Evolutionary conservation across 163 green algal genomes (phyloP).

Genomic region (Coccomyxa subellipsoidea): DNA sequence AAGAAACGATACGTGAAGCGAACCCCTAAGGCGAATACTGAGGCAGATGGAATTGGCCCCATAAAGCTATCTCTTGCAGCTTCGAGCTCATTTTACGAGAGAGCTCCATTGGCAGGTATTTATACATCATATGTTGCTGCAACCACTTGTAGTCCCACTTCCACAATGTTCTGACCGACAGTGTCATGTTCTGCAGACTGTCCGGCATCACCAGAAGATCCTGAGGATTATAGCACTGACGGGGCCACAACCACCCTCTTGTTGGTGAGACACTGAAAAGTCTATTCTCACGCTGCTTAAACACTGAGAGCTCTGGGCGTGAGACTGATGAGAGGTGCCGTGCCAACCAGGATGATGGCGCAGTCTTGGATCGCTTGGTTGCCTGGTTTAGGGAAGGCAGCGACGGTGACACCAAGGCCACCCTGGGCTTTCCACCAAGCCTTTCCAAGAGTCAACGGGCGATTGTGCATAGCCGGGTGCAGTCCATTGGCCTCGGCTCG

Average conservation of each 20-base stretch:
- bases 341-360: slow-evolving; percentile 5
- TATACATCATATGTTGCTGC: too few species aligned
- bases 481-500: slow-evolving; percentile 12
- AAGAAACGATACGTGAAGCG: too few species aligned
- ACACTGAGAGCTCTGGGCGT: too few species aligned
- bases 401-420: slow-evolving; percentile 9
- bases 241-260: neutral
- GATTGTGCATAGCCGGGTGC: slow-evolving; percentile 17
- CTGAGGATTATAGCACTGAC: neutral
- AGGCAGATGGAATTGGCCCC: too few species aligned
- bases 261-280: neutral
- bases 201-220: neutral
- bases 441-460: slow-evolving; percentile 31
- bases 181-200: neutral
- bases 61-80: too few species aligned
- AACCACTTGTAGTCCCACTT: too few species aligned
- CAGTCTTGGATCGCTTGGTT: slow-evolving; percentile 16
- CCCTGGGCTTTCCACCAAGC: slow-evolving; percentile 29
- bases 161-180: neutral
- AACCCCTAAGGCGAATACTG: too few species aligned
- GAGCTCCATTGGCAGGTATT: too few species aligned
- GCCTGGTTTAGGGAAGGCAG: slow-evolving; percentile 27
- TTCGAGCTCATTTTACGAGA: too few species aligned
- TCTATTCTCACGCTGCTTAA: too few species aligned
- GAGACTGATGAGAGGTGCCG: too few species aligned